Evolutionary conservation across 2,329 filamentous ascomycete genomes (phyloP), one percentile per base, ranked within the genome.

Genomic region (Davidsoniella virescens): DNA sequence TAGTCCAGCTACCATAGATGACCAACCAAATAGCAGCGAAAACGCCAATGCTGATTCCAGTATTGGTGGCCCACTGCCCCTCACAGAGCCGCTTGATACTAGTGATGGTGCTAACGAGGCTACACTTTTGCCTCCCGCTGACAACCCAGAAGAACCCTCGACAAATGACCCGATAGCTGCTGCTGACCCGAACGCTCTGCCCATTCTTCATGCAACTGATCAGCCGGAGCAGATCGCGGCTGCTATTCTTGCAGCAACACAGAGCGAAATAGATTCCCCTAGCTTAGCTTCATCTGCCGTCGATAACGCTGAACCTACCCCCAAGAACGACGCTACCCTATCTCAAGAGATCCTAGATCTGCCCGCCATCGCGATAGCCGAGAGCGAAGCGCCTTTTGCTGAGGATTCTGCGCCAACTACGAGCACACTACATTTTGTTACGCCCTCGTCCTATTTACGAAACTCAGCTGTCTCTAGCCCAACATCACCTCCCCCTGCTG

Each of bases 401-500:
- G 45, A 52, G 49, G 57, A 56, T 55, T 50, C 51, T 51, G 56
- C 53, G 44, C 49, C 41, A 47, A 55, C 36, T 2, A 23, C 42
- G 20, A 25, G 36, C 12, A 65, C 75, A 62, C 70, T 74, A 59
- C 71, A 70, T 55, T 75, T 76, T 63, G 74, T 76, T 59, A 70
- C 72, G 63, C 75, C 75, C 54, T 78, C 73, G 54, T 77, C 73
- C 50, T 78, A 77, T 63, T 69, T 78, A 54, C 67, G 65, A 51
- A 63, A 63, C 54, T 63, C 51, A 9, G 18, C 51, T 14, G 23
- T 37, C 20, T 36, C 44, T 18, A 63, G 52, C 41, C 49, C 50
- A 25, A 44, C 43, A 12, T 48, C 52, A 44, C 49, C 54, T 23
- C 44, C 52, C 33, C 54, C 51, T 39, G 17, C 51, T 10, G 47